Evolutionary conservation across 306 rosid genomes (phyloP), one percentile per base, ranked within the genome.

Genomic region (Geum urbanum): DNA sequence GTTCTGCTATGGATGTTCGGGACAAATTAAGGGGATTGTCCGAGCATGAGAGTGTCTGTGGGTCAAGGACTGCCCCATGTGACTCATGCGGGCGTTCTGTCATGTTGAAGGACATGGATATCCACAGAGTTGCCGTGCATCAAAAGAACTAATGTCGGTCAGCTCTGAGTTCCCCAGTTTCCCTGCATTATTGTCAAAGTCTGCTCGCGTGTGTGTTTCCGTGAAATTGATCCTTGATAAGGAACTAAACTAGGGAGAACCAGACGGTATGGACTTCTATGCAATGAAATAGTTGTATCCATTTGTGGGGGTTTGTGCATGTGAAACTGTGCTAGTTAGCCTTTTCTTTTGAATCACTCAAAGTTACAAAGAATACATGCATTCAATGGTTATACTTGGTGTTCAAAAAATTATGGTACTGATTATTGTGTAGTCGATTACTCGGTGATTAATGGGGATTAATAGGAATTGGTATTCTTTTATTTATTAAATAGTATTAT

Each of bases 61-160:
- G 99, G 49, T 94, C 99, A 0, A 85, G 99, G 79, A 94, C 98
- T 32, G 91, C 95, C 54, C 95, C 97, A 0, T 94, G 98, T 54
- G 96, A 94, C 78, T 94, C 99, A 24, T 94, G 99, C 44, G 99
- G 99, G 46, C 99, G 97, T 65, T 66, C 99, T 1, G 96, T 94
- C 69, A 94, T 94, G 99, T 74, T 94, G 88, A 94, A 94, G 85
- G 97, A 94, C 67, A 94, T 94, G 99, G 97, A 94, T 79, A 88
- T 90, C 67, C 99, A 91, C 82, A 95, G 81, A 18, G 63, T 88
- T 64, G 99, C 99, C 58, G 99, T 94, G 80, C 99, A 91, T 76
- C 99, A 88, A 49, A 91, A 76, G 83, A 84, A 96, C 74, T 94
- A 76, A 83, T 18, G 44, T 52, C 15, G 19, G 35, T 6, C 44